phyloP scores from a whole-genome alignment of 164 flowering plant genomes.

The Vitis rupestris region DNA sequence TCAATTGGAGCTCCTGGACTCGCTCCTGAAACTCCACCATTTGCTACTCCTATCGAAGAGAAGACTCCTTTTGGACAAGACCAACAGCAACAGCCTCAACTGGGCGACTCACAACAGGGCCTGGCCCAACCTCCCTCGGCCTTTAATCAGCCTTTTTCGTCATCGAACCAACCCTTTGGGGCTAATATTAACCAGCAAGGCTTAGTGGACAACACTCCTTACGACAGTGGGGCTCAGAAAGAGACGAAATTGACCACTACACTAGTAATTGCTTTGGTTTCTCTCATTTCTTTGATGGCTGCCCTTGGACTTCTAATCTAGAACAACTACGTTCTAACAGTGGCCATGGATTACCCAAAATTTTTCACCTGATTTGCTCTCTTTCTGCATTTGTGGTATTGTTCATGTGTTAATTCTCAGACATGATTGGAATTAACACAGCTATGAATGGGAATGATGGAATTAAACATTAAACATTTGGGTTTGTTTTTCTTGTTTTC shows the following conservation, averaged over 20 bases:
- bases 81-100: constrained; percentile 1
- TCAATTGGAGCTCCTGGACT: constrained; percentile 36
- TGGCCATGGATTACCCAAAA: too few species aligned
- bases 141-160: constrained; percentile 9
- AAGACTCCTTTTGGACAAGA: constrained; percentile 28
- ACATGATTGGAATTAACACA: too few species aligned
- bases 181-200: constrained; percentile 19
- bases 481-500: too few species aligned
- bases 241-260: not conserved
- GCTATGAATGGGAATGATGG: too few species aligned
- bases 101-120: constrained; percentile 12
- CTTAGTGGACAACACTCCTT: constrained; percentile 36
- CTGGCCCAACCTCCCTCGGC: constrained; percentile 8
- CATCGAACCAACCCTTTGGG: constrained; percentile 27
- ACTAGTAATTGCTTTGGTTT: constrained; percentile 11
- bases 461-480: too few species aligned
- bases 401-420: too few species aligned
- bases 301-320: not conserved
- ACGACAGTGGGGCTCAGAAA: constrained; percentile 30
- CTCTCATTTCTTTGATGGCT: constrained; percentile 2
- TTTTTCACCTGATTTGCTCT: too few species aligned
- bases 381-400: too few species aligned
- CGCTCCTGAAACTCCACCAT: constrained; percentile 32
- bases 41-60: constrained; percentile 24
- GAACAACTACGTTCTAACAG: too few species aligned